These are phyloP conservation scores for Ascochyta clinopodiicola DNA, from an alignment of 2,329 filamentous ascomycete genomes.

Conservation along the genomic window DNA sequence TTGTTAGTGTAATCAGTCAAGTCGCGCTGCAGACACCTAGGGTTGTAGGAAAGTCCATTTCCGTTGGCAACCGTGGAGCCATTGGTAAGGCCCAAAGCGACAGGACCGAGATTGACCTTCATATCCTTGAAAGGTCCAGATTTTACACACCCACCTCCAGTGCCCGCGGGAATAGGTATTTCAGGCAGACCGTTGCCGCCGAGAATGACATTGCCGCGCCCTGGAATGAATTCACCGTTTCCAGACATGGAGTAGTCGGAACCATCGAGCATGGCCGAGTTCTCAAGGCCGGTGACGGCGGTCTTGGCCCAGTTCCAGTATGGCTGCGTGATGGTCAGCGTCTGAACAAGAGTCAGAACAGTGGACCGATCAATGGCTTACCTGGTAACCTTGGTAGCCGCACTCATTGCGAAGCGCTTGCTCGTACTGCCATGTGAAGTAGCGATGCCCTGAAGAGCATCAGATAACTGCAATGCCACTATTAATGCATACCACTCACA, in stretches of 20 bases:
- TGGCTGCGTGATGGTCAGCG: constrained; percentile 22
- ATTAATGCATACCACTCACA: background rate
- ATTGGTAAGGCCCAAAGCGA: constrained; percentile 18
- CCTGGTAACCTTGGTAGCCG: constrained; percentile 49
- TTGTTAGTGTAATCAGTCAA: constrained; percentile 34
- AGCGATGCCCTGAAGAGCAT: constrained; percentile 49
- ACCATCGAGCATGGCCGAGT: constrained; percentile 63
- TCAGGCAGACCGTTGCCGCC: constrained; percentile 25
- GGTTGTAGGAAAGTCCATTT: constrained; percentile 25
- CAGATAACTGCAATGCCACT: background rate
- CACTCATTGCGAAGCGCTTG: constrained; percentile 51
- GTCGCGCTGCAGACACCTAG: constrained; percentile 36
- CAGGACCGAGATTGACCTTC: constrained; percentile 28
- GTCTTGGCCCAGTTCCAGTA: constrained; percentile 63
- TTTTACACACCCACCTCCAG: constrained; percentile 62
- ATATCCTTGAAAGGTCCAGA: constrained; percentile 59
- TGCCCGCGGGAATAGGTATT: constrained; percentile 54
- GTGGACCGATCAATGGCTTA: too few species aligned
- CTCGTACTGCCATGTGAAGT: constrained; percentile 52
- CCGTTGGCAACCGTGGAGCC: constrained; percentile 37
- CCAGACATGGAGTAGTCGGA: constrained; percentile 55
- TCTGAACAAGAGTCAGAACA: too few species aligned
- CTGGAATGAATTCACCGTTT: constrained; percentile 51
- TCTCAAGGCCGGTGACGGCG: constrained; percentile 51
- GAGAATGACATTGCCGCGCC: constrained; percentile 36